phyloP scores from a whole-genome alignment of 2,329 filamentous ascomycete species.

The Xylariaceae sp. region DNA sequence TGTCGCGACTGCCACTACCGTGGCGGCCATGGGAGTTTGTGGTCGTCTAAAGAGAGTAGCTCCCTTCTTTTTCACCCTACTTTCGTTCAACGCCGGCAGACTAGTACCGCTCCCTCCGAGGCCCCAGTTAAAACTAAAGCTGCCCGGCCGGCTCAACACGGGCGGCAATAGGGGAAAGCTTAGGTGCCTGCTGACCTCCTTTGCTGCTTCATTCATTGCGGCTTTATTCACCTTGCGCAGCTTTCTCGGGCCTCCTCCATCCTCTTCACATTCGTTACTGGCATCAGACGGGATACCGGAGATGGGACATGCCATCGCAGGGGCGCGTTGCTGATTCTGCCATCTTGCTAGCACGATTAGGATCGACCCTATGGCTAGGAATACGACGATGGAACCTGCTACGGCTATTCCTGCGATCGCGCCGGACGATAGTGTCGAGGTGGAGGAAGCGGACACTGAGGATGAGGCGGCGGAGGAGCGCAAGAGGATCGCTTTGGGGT shows the following conservation, averaged over 20 bases:
- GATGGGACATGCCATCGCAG: constrained; percentile 2
- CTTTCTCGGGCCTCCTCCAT: constrained; percentile 12
- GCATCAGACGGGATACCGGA: constrained; percentile 9
- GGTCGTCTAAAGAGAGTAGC: too few species aligned
- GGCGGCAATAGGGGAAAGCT: constrained; percentile 25
- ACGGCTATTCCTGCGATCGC: constrained; percentile 43
- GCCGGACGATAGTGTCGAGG: constrained; percentile 28
- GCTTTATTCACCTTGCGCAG: constrained; percentile 22
- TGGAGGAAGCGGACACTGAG: too few species aligned
- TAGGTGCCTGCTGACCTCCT: constrained; percentile 10
- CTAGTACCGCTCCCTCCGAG: constrained; percentile 3
- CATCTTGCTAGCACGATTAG: constrained; percentile 38
- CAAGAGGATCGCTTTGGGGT: too few species aligned
- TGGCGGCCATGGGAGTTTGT: background rate
- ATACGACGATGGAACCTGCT: constrained; percentile 44
- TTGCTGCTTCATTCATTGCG: background rate
- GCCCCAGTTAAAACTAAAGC: constrained; percentile 8
- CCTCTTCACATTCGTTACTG: constrained; percentile 3
- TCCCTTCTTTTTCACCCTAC: constrained; percentile 4
- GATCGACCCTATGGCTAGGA: constrained; percentile 40
- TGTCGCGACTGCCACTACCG: background rate
- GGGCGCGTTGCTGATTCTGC: constrained; percentile 21
- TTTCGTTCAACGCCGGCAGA: constrained; percentile 1
- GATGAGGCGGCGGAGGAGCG: too few species aligned
- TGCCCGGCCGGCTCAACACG: constrained; percentile 18